Base-by-base conservation (phyloP, 371 early-diverging fungal species). In the Mortierella sp. region DNA sequence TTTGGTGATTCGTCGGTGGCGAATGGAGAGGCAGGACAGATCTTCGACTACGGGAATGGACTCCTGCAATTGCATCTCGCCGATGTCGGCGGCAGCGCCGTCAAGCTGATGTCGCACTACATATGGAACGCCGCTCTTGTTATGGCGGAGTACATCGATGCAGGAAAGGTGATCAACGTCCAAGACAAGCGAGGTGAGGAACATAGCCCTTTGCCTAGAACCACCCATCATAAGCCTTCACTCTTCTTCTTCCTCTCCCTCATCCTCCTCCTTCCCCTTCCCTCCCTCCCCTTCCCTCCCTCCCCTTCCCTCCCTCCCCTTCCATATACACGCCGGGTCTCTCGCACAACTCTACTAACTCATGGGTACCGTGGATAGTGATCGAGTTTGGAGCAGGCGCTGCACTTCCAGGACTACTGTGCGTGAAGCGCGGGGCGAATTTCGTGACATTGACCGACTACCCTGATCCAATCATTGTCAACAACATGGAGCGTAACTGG, bases 1-100 rank as follows among this genome's bases (percentile, higher is more conserved):
- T 74, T 74, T 67, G 74, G 74, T 6, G 74, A 74, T 74, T 62
- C 74, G 2, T 28, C 54, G 19, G 74, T 74, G 17, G 74, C 74
- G 0, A 63, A 67, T 60, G 74, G 74, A 0, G 68, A 74, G 24
- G 57, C 68, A 10, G 74, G 74, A 9, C 63, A 74, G 64, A 67
- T 74, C 60, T 67, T 67, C 51, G 67, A 67, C 27, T 68, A 67
- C 37, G n/a, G 37, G 10, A 44, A 65, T 1, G 60, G 61, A 16
- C 19, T 54, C 0, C 58, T 74, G 4, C 57, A 63, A 51, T 47
- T 74, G 2, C 74, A 74, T 60, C 64, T 74, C 10, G 74, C 74
- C 44, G 54, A 74, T 53, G 74, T 74, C 37, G 61, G 49, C 2
- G 74, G 74, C 12, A 61, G 60, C 7, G 63, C 57, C 0, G 68